These are phyloP conservation scores for Xylaria sp. DNA, from an alignment of 2,329 filamentous ascomycete genomes.

Conservation along the genomic window DNA sequence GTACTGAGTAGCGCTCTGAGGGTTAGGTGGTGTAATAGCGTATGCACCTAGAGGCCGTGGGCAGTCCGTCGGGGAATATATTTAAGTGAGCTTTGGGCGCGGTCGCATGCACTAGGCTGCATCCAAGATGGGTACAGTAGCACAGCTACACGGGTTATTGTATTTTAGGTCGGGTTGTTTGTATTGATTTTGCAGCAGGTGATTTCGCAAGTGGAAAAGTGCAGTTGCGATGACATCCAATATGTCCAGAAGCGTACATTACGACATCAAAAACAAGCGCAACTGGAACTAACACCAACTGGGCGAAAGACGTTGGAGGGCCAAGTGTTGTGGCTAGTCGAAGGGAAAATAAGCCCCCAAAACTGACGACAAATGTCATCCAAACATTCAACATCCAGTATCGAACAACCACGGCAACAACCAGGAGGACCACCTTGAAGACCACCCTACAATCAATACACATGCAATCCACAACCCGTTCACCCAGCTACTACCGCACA, in stretches of 20 bases:
- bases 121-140: slow-evolving; percentile 10
- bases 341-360: slow-evolving; percentile 13
- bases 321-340: slow-evolving; percentile 29
- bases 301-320: neutral
- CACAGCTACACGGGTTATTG: slow-evolving; percentile 29
- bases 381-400: neutral
- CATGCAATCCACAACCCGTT: slow-evolving; percentile 32
- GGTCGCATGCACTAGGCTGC: slow-evolving; percentile 34
- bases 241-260: neutral
- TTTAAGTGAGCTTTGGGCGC: slow-evolving; percentile 29
- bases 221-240: neutral
- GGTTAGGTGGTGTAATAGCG: neutral
- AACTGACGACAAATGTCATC: neutral
- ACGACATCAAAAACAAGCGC: slow-evolving; percentile 25
- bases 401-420: slow-evolving; percentile 8
- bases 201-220: slow-evolving; percentile 16
- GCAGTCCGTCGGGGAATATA: slow-evolving; percentile 8
- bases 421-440: neutral
- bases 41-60: slow-evolving; percentile 1
- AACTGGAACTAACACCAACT: neutral
- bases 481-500: slow-evolving; percentile 20
- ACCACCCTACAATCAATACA: slow-evolving; percentile 15
- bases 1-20: neutral
- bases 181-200: neutral
- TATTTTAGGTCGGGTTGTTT: slow-evolving; percentile 1